phyloP scores from a whole-genome alignment of 2,329 filamentous ascomycete genomes.

The Apiospora sp. region DNA sequence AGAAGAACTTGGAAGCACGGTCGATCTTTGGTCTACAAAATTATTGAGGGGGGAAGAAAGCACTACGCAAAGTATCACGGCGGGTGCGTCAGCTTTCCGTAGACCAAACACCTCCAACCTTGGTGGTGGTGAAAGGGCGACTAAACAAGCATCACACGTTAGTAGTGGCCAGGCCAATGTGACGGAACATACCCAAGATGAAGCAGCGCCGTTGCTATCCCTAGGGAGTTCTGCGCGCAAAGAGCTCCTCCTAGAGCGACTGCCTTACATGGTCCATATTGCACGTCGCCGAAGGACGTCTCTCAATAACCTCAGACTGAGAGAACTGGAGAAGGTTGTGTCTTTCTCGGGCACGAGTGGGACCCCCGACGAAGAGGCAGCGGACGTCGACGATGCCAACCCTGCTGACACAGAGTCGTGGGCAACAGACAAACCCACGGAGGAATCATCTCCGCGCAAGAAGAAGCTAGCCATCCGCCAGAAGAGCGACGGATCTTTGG shows the following conservation, averaged over 20 bases:
- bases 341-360: constrained; percentile 67
- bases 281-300: constrained; percentile 46
- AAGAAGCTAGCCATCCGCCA: constrained; percentile 49
- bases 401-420: constrained; percentile 56
- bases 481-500: constrained; percentile 36
- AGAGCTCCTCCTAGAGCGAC: constrained; percentile 82
- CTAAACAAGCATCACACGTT: constrained; percentile 32
- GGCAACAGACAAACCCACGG: constrained; percentile 68
- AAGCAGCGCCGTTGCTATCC: constrained; percentile 55
- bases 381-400: constrained; percentile 51
- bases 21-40: constrained; percentile 73
- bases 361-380: constrained; percentile 40
- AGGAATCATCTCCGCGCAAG: constrained; percentile 61
- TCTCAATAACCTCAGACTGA: constrained; percentile 11
- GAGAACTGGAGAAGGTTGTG: constrained; percentile 67
- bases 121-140: constrained; percentile 30
- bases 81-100: constrained; percentile 58
- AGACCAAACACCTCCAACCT: constrained; percentile 47
- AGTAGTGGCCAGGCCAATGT: constrained; percentile 35
- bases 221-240: constrained; percentile 71
- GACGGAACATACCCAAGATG: constrained; percentile 35
- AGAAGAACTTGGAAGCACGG: constrained; percentile 79
- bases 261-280: constrained; percentile 85
- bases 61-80: constrained; percentile 49
- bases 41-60: constrained; percentile 62